Evolutionary conservation across 2,329 filamentous ascomycete species (phyloP), one percentile per base, ranked within the genome.

Genomic region (Sporothrix curviconia): DNA sequence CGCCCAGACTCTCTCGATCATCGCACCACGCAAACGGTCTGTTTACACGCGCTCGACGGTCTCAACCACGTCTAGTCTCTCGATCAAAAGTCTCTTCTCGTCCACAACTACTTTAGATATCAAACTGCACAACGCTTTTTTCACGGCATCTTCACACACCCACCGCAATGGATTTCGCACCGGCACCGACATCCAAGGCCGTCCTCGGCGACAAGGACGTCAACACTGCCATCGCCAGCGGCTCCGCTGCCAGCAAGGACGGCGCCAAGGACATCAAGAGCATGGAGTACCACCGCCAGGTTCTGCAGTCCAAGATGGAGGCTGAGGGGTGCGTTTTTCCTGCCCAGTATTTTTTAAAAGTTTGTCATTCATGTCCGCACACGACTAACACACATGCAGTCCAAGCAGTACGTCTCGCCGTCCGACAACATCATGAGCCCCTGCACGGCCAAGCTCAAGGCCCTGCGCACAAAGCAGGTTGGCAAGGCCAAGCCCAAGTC

Each of bases 391-490:
- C n/a, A n/a, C n/a, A n/a, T n/a, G n/a, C n/a, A n/a, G n/a, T n/a
- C 63, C 62, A 69, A 65, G 61, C 66, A 63, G 65, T 92, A 92
- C 73, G 78, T 92, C 70, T 92, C 87, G 17, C 90, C 90, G 3
- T 92, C 88, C n/a, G 90, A 95, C 72, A 85, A 84, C 73, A 92
- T 95, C 76, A 89, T 91, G 85, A 91, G 87, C 66, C 90, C 90
- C 36, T 91, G 89, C 72, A 88, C 86, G 17, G 86, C 88, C 71
- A 94, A 94, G 79, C 81, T 94, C 66, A 87, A 80, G 62, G 86
- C 87, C 40, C 83, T 92, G 72, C 87, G 89, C 73, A 89, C 83
- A 74, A 91, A 90, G 77, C 86, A 90, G 67, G 85, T 85, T 61
- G 81, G 80, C 74, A 92, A 91, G 86, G 78, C 76, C 68, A 86